Percentiles rank a stretch among this genome's conserved stretches.
Conservation (phyloP, 805 yeast species). For the Wickerhamiella hasegawae region DNA sequence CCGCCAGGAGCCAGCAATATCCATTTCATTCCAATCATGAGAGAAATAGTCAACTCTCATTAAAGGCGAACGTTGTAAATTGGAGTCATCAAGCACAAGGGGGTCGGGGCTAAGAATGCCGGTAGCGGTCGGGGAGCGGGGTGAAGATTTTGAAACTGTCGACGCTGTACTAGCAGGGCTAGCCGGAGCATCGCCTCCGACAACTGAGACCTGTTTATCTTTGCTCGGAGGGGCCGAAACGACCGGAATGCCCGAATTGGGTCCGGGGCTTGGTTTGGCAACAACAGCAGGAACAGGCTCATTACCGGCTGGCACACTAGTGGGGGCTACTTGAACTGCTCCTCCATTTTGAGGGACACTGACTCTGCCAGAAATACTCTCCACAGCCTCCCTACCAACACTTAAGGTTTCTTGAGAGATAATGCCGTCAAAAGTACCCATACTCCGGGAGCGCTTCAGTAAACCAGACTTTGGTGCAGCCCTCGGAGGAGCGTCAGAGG, state of each 20-base stretch:
- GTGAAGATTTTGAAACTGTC: background rate
- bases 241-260: too few species aligned
- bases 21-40: constrained; percentile 90
- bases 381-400: constrained; percentile 8
- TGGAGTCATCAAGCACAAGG: constrained; percentile 11
- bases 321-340: background rate
- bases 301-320: too few species aligned
- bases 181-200: background rate
- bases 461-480: too few species aligned
- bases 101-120: background rate
- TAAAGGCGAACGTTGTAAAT: constrained; percentile 56
- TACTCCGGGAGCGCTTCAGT: constrained; percentile 7
- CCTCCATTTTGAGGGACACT: constrained; percentile 1
- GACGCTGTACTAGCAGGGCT: background rate
- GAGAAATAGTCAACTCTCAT: constrained; percentile 89
- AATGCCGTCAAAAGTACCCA: constrained; percentile 8
- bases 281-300: background rate
- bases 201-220: background rate
- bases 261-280: too few species aligned
- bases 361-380: constrained; percentile 5
- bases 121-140: background rate
- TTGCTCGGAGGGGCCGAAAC: background rate
- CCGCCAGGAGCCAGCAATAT: constrained; percentile 90
- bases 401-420: constrained; percentile 1
- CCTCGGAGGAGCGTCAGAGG: background rate